Percentiles rank a stretch among this genome's conserved stretches.
These are phyloP conservation scores for Takashimella koratensis DNA, from an alignment of 1,284 basidiomycete species.

Conservation along the genomic window DNA sequence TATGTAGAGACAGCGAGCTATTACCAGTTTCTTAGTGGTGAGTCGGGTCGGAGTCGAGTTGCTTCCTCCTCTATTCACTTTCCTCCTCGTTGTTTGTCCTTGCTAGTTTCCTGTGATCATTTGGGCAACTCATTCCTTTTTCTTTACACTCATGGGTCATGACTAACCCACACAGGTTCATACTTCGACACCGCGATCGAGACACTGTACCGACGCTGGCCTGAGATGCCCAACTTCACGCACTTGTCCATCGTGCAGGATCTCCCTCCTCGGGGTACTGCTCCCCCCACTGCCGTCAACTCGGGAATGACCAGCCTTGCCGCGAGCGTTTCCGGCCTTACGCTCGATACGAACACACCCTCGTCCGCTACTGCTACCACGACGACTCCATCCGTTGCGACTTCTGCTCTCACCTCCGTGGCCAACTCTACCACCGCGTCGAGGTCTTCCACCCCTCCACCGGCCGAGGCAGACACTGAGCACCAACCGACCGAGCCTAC, in stretches of 20 bases:
- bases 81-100: background rate
- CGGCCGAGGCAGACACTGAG: constrained; percentile 12
- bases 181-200: constrained; percentile 51
- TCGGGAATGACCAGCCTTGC: constrained; percentile 4
- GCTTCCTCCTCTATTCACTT: too few species aligned
- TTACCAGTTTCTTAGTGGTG: constrained; percentile 48
- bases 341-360: background rate
- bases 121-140: background rate
- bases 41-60: too few species aligned
- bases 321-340: background rate
- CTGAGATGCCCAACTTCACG: constrained; percentile 49
- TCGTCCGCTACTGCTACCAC: background rate
- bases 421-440: constrained; percentile 5
- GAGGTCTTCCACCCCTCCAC: background rate
- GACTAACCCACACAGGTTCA: constrained; percentile 39
- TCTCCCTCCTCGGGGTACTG: constrained; percentile 43
- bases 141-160: too few species aligned
- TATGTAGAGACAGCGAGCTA: constrained; percentile 50
- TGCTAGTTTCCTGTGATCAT: background rate
- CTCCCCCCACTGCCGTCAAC: constrained; percentile 29
- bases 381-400: constrained; percentile 12
- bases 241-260: constrained; percentile 49
- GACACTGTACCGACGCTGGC: constrained; percentile 41
- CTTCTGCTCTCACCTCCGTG: constrained; percentile 9
- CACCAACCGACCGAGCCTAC: constrained; percentile 12